Base-by-base conservation (phyloP, 768 basidiomycete species). In the Auricularia cornea region DNA sequence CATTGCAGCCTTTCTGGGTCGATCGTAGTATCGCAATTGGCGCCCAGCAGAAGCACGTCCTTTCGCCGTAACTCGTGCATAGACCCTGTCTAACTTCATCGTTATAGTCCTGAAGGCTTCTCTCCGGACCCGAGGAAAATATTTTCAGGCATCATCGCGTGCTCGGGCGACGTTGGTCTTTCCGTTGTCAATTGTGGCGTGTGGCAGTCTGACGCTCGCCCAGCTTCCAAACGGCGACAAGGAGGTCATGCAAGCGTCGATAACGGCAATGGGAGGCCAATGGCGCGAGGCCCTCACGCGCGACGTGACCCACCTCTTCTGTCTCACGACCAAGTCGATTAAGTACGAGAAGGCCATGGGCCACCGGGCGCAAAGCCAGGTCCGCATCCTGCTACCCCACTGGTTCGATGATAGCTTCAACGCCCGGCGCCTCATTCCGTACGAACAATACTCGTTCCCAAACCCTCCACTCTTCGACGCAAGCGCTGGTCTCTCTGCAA, bases 231-330 rank as follows among this genome's bases (percentile, higher is more conserved):
- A 77, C 1, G 66, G 83, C 8, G 94, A 96, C 71, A 74, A 84
- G 30, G 89, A 90, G 69, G 83, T 88, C 2, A 81, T 96, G 44
- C 81, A 82, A 0, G 88, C 86, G 0, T 90, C 87, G 0, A 84
- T 95, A 31, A 79, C 80, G 2, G 83, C 86, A 0, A 82, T 91
- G 3, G 94, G 94, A 2, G 94, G 94, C 0, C 87, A 91, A 72
- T 92, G 86, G 85, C 83, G 90, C 29, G 74, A 76, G 0, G 85
- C 84, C 10, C 81, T 95, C 59, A 94, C 92, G 0, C 81, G 83
- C 63, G 94, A 96, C 63, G 88, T 93, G 26, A 95, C 94, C 0
- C 94, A 96, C 71, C 81, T 96, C 59, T 89, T 95, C 68, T 84
- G 85, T 32, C 73, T 87, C 35, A 74, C 77, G 60, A 59, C 70